Evolutionary conservation across 805 yeast species (phyloP), one percentile per base, ranked within the genome.

Genomic region (Wickerhamiella spandovensis): DNA sequence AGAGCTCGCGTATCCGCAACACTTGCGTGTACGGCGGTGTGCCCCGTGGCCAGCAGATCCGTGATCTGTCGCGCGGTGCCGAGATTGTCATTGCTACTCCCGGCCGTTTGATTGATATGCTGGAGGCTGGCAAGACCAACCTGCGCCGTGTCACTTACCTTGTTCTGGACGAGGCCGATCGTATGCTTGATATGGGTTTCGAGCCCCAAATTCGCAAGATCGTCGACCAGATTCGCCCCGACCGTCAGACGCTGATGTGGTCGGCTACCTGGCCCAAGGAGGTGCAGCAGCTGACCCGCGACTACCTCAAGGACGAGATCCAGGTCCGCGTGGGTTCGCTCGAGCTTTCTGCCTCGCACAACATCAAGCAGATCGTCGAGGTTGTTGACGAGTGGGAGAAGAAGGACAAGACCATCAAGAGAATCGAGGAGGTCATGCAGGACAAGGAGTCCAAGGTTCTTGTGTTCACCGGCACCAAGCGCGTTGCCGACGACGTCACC

Each of bases 221-320:
- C 70, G 90, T 92, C 59, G 89, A 83, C 62, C 97, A 90, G 77
- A 92, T 92, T 67, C 85, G 98, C 75, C 98, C 98, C 55, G 98
- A 92, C 70, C 88, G 97, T 77, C 98, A 92, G 75, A 92, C 98
- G 54, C 77, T 90, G 62, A 87, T 92, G 97, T 92, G 97, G 97
- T 90, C 97, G 55, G 98, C 98, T 60, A 92, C 98, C 51, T 92
- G 98, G 98, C 98, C 98, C 63, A 90, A 89, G 77, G 95, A 87
- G 70, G 97, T 92, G 56, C 94, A 90, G 75, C 76, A 81, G 59
- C 76, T 92, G 65, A 94, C 97, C 58, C 78, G 82, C 63, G 98
- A 92, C 69, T 92, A 86, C 70, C 76, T 90, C 66, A 71, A 78
- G 51, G 95, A 92, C 67, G 92, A 90, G 64, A 90, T 92, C 66